Evolutionary conservation across 352 stramenopile genomes (phyloP).

Genomic region (Pythium folliculosum): DNA sequence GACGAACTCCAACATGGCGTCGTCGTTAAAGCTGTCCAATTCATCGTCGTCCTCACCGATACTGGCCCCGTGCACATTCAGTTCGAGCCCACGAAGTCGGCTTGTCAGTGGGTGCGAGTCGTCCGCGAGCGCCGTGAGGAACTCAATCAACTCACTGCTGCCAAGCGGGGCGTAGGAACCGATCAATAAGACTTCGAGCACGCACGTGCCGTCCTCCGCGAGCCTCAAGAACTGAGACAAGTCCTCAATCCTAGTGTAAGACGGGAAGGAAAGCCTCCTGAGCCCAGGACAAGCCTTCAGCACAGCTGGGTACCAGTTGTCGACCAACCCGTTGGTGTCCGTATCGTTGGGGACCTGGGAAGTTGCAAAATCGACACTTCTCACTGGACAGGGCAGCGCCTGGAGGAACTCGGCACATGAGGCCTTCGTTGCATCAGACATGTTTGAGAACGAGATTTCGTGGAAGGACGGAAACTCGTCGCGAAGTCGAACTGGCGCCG

Average conservation of each 20-base stretch:
- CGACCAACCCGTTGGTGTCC: not conserved
- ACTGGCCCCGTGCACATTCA: not conserved
- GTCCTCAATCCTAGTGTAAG: not conserved
- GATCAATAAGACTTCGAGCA: not conserved
- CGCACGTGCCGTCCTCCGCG: not conserved
- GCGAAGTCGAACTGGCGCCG: not conserved
- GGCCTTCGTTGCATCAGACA: not conserved
- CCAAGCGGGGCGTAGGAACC: not conserved
- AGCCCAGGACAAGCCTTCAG: not conserved
- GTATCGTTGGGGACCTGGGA: not conserved
- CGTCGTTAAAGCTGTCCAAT: not conserved
- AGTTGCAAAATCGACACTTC: not conserved
- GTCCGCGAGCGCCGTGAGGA: not conserved
- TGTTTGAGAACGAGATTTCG: not conserved
- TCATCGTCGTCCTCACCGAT: not conserved
- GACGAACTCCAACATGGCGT: not conserved
- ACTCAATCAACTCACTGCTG: not conserved
- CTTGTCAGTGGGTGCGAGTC: not conserved
- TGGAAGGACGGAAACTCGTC: not conserved
- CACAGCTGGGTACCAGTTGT: not conserved
- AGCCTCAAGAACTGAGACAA: not conserved
- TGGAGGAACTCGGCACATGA: not conserved
- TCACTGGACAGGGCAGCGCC: not conserved
- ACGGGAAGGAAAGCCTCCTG: not conserved
- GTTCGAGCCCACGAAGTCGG: not conserved